Evolutionary conservation across 2,329 filamentous ascomycete species (phyloP).

Genomic region (Alternaria infectoria): DNA sequence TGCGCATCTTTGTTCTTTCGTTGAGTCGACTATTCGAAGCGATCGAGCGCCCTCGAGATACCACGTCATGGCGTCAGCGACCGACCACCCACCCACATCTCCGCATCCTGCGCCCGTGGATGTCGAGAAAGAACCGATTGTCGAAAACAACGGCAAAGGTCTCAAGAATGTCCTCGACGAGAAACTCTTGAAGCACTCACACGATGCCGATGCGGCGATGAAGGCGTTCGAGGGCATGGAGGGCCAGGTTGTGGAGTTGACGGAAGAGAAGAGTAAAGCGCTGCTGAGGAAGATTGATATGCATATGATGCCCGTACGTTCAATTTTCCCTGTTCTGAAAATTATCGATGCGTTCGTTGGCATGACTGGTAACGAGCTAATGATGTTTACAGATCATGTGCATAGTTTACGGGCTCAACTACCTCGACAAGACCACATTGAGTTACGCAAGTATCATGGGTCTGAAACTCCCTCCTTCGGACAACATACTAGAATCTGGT

Average conservation of each 20-base stretch:
- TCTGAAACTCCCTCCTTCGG: slow-evolving; percentile 45
- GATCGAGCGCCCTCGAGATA: neutral
- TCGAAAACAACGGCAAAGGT: slow-evolving; percentile 8
- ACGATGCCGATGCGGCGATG: slow-evolving; percentile 67
- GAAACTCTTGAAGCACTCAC: slow-evolving; percentile 54
- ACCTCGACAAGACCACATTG: slow-evolving; percentile 65
- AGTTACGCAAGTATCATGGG: slow-evolving; percentile 61
- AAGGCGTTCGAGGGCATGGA: slow-evolving; percentile 59
- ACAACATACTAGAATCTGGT: slow-evolving; percentile 45
- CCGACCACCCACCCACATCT: neutral
- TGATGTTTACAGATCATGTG: slow-evolving; percentile 57
- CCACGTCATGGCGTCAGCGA: slow-evolving; percentile 5
- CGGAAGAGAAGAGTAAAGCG: slow-evolving; percentile 63
- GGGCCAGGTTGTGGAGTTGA: slow-evolving; percentile 60
- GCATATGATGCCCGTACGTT: slow-evolving; percentile 62
- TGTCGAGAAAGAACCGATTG: slow-evolving; percentile 25
- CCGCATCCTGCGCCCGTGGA: neutral
- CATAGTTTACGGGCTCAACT: slow-evolving; percentile 64
- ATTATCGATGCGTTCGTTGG: neutral
- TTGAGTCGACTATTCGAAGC: neutral
- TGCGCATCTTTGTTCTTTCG: neutral
- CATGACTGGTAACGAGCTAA: neutral
- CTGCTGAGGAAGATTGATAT: slow-evolving; percentile 67
- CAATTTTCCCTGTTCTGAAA: neutral
- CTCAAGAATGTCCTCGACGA: slow-evolving; percentile 22